Evolutionary conservation across 495 filamentous ascomycete species (phyloP), one percentile per base, ranked within the genome.

Genomic region (Penicillium samsonianum): DNA sequence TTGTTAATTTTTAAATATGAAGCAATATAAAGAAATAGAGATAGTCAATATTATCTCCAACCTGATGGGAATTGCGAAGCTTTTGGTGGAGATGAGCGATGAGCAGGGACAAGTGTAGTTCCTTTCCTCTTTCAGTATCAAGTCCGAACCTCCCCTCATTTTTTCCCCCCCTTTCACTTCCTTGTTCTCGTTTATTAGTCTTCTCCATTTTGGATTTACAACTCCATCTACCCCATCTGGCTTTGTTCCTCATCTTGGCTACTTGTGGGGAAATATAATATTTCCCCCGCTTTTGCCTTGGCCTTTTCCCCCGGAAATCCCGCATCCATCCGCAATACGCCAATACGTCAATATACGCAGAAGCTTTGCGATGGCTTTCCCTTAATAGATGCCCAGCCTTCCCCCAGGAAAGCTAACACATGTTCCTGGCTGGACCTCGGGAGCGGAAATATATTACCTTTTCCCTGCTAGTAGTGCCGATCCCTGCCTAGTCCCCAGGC

Each of bases 391-490:
- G 45, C 44, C 26, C 44, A 48, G 45, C n/a, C 50, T 20, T 40
- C 23, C 35, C 22, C 26, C 5, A 12, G n/a, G 1, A 25, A 46
- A 35, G 20, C 43, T 20, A 23, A 28, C 42, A 47, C 53, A 55
- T 55, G 53, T 46, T 33, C 52, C 52, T 47, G 43, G n/a, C 38
- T 26, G 50, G 46, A 38, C 53, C 53, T 46, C 42, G 53, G 53
- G 43, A 20, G 31, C 22, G 23, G 17, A 20, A 44, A 38, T 35
- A 9, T 9, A 28, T 30, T 26, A 9, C 14, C 10, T 40, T 55
- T 38, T 26, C 4, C 28, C 31, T 43, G 16, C 30, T 55, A 47
- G 30, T 28, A 20, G 3, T 28, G 53, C 22, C 43, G 53, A 55
- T 55, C 53, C 8, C 53, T 38, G 38, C 42, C 33, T 46, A 38